Evolutionary conservation across 2,329 filamentous ascomycete species (phyloP).

Genomic region (Delphinella strobiligena): DNA sequence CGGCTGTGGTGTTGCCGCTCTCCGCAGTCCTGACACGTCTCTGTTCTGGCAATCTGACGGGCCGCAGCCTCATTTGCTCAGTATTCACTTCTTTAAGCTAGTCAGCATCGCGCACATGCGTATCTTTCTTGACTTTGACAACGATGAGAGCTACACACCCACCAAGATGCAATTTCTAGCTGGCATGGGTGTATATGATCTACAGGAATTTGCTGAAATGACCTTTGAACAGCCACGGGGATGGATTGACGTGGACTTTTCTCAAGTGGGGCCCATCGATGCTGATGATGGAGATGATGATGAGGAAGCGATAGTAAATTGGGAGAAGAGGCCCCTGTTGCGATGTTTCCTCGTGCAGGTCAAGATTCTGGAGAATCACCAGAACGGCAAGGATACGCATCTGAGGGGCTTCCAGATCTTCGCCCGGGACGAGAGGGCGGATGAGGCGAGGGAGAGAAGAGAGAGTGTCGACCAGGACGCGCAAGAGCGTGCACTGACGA

Average conservation of each 20-base stretch:
- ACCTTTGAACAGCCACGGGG: constrained; percentile 67
- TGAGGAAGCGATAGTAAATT: constrained; percentile 19
- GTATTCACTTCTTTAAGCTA: constrained; percentile 75
- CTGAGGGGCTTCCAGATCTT: constrained; percentile 85
- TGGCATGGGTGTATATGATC: constrained; percentile 81
- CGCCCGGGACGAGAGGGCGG: constrained; percentile 30
- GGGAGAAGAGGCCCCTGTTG: constrained; percentile 57
- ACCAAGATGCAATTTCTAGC: constrained; percentile 83
- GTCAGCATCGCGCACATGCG: constrained; percentile 67
- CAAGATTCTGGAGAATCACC: constrained; percentile 87
- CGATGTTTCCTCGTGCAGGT: constrained; percentile 85
- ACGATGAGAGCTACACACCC: constrained; percentile 93
- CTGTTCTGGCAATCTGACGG: constrained; percentile 81
- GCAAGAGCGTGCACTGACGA: constrained; percentile 2
- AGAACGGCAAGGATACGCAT: constrained; percentile 99
- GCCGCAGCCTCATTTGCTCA: constrained; percentile 70
- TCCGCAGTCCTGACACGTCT: constrained; percentile 59
- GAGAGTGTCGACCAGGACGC: not conserved
- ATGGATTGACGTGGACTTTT: constrained; percentile 77
- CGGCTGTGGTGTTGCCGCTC: constrained; percentile 64
- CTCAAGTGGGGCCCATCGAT: constrained; percentile 42
- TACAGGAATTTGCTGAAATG: constrained; percentile 78
- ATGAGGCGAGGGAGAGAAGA: constrained; percentile 7
- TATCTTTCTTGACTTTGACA: constrained; percentile 81
- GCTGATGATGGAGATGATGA: constrained; percentile 17